Evolutionary conservation across 2,329 filamentous ascomycete species (phyloP).

Genomic region (Ilyonectria mors-panacis): DNA sequence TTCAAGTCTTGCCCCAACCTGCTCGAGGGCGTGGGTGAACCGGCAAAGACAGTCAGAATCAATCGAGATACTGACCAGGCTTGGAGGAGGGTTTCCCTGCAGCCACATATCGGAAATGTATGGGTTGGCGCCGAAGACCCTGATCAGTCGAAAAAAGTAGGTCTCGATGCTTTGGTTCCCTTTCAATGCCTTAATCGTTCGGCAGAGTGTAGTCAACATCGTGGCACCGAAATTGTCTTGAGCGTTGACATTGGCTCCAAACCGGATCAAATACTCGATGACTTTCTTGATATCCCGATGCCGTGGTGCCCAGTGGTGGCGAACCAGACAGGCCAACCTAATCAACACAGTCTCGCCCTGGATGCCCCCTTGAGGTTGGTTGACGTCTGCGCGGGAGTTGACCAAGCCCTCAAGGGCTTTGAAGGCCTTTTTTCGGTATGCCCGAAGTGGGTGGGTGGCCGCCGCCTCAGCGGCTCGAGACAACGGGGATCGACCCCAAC

Average conservation of each 20-base stretch:
- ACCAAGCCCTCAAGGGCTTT: too few relatives aligned
- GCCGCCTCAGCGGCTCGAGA: too few relatives aligned
- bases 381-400: too few relatives aligned
- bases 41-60: too few relatives aligned
- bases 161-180: neutral
- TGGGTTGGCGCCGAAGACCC: neutral
- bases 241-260: neutral
- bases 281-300: neutral
- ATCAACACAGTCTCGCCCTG: neutral
- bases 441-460: too few relatives aligned
- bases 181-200: neutral
- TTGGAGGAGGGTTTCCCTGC: rapidly evolving
- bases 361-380: neutral
- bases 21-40: neutral
- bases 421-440: too few relatives aligned
- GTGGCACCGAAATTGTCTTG: neutral
- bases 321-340: neutral
- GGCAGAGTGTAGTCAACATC: neutral
- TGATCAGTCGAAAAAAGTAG: neutral
- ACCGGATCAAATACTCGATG: neutral
- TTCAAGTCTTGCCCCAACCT: neutral
- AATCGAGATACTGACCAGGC: neutral
- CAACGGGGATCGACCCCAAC: too few relatives aligned
- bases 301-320: neutral
- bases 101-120: neutral